Conservation (phyloP, 1,284 basidiomycete species). For the Ceratobasidium sp. region DNA sequence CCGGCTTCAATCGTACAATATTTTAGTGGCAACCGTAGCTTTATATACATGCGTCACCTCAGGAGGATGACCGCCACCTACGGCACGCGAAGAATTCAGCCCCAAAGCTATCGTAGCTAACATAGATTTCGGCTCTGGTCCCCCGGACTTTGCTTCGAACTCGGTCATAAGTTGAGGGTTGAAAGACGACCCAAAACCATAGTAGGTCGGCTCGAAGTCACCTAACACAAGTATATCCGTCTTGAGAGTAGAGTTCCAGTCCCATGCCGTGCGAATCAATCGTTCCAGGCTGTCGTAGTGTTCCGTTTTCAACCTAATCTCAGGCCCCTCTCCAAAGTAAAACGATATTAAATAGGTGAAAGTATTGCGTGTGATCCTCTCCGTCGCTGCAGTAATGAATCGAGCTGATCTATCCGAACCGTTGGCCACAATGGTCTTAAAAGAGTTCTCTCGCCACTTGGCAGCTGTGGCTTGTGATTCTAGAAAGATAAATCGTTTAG, state of each 20-base stretch:
- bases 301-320: neutral
- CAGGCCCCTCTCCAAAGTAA: slow-evolving; percentile 3
- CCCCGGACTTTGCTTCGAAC: slow-evolving; percentile 1
- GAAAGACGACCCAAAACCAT: neutral
- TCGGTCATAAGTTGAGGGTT: slow-evolving; percentile 5
- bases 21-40: slow-evolving; percentile 12
- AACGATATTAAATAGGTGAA: neutral
- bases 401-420: neutral
- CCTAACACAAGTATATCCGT: slow-evolving; percentile 23
- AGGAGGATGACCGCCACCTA: slow-evolving; percentile 2
- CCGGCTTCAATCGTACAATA: neutral
- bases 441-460: slow-evolving; percentile 13
- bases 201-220: slow-evolving; percentile 25
- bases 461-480: slow-evolving; percentile 8
- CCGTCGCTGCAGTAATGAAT: neutral
- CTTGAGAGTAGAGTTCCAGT: slow-evolving; percentile 35
- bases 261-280: slow-evolving; percentile 19
- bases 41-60: slow-evolving; percentile 8
- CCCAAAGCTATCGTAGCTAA: slow-evolving; percentile 22
- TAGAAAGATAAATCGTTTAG: neutral
- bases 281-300: neutral
- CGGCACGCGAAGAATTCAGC: neutral
- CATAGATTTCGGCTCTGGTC: neutral
- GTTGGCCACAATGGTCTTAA: slow-evolving; percentile 8
- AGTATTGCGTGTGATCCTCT: neutral